Percentiles rank a stretch among this genome's conserved stretches.
Evolutionary conservation across 345 rosid genomes (phyloP).

Genomic region (Punica granatum): DNA sequence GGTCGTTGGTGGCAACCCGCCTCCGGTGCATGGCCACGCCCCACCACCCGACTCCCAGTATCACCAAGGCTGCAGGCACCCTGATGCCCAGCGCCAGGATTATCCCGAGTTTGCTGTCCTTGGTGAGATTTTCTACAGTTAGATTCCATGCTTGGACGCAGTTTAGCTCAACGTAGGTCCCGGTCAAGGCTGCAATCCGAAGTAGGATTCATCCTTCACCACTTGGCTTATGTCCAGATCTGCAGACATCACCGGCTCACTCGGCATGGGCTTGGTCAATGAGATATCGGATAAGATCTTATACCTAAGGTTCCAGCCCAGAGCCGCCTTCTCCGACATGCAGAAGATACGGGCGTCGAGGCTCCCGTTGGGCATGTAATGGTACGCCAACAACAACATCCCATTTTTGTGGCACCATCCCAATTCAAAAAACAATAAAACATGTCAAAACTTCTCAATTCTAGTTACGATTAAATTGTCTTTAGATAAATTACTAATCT

Average conservation of each 20-base stretch:
- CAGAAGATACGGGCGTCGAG: slow-evolving; percentile 16
- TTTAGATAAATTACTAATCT: too few relatives aligned
- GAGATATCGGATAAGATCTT: slow-evolving; percentile 23
- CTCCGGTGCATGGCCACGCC: slow-evolving; percentile 11
- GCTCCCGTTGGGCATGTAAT: slow-evolving; percentile 52
- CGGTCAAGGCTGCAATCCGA: slow-evolving; percentile 52
- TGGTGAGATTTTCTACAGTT: slow-evolving; percentile 32
- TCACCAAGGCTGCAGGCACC: slow-evolving; percentile 10
- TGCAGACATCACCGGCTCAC: slow-evolving; percentile 18
- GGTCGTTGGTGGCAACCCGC: slow-evolving; percentile 20
- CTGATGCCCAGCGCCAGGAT: slow-evolving; percentile 20
- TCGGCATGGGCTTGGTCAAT: slow-evolving; percentile 21
- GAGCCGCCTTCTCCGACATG: slow-evolving; percentile 4
- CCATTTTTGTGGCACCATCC: too few relatives aligned
- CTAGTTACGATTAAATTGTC: too few relatives aligned
- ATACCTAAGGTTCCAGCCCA: too few relatives aligned
- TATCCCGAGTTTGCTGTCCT: neutral
- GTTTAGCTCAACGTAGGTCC: slow-evolving; percentile 31
- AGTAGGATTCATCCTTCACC: slow-evolving; percentile 33
- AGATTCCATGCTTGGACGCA: slow-evolving; percentile 48
- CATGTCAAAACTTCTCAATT: too few relatives aligned
- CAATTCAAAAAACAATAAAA: neutral
- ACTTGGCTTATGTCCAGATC: slow-evolving; percentile 27
- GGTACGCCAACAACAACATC: too few relatives aligned
- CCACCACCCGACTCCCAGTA: slow-evolving; percentile 4